These are phyloP conservation scores for Pichia gijzeniarum DNA, from an alignment of 805 yeast genomes.

Conservation along the genomic window DNA sequence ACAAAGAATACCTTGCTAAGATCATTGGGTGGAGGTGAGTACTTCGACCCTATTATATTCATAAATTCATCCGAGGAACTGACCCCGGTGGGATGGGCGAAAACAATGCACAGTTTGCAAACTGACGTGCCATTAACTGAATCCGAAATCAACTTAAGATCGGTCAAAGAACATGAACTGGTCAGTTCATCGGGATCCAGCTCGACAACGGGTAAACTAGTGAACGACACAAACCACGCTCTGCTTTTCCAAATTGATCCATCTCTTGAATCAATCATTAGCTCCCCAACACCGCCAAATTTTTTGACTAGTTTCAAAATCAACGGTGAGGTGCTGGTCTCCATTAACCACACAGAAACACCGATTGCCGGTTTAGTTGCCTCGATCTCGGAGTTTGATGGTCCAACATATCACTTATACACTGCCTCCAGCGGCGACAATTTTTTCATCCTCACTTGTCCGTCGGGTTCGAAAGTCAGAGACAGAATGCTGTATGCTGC, in stretches of 20 bases:
- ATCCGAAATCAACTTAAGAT: conserved; percentile 47
- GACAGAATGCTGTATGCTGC: conserved; percentile 93
- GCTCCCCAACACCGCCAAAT: not conserved
- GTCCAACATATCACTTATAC: conserved; percentile 11
- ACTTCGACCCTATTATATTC: conserved; percentile 40
- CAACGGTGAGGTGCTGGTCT: conserved; percentile 4
- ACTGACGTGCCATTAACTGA: conserved; percentile 46
- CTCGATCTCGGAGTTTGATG: not conserved
- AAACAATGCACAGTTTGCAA: conserved; percentile 31
- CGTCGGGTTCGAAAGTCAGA: conserved; percentile 81
- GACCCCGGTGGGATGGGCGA: conserved; percentile 41
- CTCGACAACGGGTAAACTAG: conserved; percentile 2
- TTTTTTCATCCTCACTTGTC: conserved; percentile 79
- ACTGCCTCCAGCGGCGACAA: conserved; percentile 5
- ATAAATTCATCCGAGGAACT: conserved; percentile 55
- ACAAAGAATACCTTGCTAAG: conserved; percentile 71
- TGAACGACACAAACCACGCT: conserved; percentile 2
- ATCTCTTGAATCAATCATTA: not conserved
- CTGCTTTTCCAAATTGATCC: conserved; percentile 8
- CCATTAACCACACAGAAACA: not conserved
- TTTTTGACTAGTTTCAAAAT: conserved; percentile 5
- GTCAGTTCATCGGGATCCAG: conserved; percentile 18
- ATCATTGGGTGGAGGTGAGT: conserved; percentile 51
- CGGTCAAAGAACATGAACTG: conserved; percentile 39
- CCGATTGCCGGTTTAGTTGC: not conserved